Evolutionary conservation across 1,284 basidiomycete genomes (phyloP).

Genomic region (Moesziomyces sp.): DNA sequence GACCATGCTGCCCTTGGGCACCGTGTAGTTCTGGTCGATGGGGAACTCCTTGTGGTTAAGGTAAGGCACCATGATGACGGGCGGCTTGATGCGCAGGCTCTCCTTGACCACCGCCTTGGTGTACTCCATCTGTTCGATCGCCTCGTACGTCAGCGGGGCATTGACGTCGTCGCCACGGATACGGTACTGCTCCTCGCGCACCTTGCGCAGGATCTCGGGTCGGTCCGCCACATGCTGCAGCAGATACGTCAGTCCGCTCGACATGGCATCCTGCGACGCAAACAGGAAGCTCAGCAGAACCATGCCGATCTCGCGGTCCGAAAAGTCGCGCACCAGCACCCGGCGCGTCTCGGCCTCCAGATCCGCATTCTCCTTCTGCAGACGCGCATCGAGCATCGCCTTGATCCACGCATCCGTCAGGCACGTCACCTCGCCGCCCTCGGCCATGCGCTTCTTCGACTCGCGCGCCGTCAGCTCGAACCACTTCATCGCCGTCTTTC

Average conservation of each 20-base stretch:
- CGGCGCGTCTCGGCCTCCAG: conserved; percentile 69
- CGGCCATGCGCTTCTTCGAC: conserved; percentile 85
- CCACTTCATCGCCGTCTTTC: conserved; percentile 87
- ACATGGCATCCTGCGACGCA: conserved; percentile 98
- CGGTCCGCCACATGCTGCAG: conserved; percentile 96
- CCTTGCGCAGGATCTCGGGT: conserved; percentile 87
- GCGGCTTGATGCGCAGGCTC: conserved; percentile 86
- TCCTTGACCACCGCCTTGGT: conserved; percentile 92
- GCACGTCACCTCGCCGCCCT: conserved; percentile 84
- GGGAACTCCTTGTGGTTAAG: conserved; percentile 88
- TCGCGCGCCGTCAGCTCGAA: conserved; percentile 81
- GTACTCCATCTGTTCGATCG: conserved; percentile 92
- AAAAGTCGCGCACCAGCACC: conserved; percentile 78
- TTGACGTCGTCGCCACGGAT: conserved; percentile 83
- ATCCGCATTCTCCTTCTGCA: conserved; percentile 72
- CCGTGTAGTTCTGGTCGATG: conserved; percentile 87
- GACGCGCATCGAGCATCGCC: conserved; percentile 74
- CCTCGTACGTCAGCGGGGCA: conserved; percentile 84
- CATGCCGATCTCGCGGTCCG: conserved; percentile 94
- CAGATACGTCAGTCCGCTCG: conserved; percentile 79
- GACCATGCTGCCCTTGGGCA: conserved; percentile 90
- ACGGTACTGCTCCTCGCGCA: conserved; percentile 88
- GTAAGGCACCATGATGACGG: conserved; percentile 86
- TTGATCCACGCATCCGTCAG: conserved; percentile 92
- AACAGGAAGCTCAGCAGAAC: conserved; percentile 94